Base-by-base conservation (phyloP, 2,329 filamentous ascomycete species). In the Xylariaceae sp. region DNA sequence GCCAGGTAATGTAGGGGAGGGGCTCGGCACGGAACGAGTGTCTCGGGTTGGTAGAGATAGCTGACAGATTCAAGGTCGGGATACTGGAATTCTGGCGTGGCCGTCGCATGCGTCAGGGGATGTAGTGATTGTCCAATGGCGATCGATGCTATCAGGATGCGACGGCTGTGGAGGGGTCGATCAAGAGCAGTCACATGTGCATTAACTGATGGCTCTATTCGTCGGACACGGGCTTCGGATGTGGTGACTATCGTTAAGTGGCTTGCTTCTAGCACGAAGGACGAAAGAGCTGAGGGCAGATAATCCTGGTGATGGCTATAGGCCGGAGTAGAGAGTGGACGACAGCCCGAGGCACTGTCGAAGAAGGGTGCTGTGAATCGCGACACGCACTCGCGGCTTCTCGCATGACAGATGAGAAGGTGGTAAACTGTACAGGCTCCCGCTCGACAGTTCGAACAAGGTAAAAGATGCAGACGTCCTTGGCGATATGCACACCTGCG, bases 51-150 rank as follows among this genome's bases (percentile, higher is more conserved):
- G 42, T 61, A 40, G 53, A 57, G 27, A 42, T 50, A 48, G 44
- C 49, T 47, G 36, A 46, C 54, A 52, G 57, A 48, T 55, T 52
- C 54, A 49, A 22, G 30, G 30, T 27, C 38, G 42, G 42, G 30
- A 39, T 30, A 35, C 19, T 32, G 18, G 45, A 46, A 51, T 49
- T 31, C 48, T 45, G 42, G 30, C 49, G 12, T 53, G 44, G 44
- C 45, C 39, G 50, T 54, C 56, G 54, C 52, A 57, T 57, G 54
- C 48, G 45, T 52, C 47, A 44, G 39, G 35, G 19, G 30, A 47
- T 17, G 43, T 53, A 53, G 55, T 52, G 55, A 57, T 53, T 53
- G 48, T 54, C 62, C 62, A 64, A 64, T 62, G 39, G 56, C 50
- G 59, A 48, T 31, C 42, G 45, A 51, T 18, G 52, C 19, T 47